phyloP scores from a whole-genome alignment of 1,284 basidiomycete genomes.

The Ceratobasidium sp. region DNA sequence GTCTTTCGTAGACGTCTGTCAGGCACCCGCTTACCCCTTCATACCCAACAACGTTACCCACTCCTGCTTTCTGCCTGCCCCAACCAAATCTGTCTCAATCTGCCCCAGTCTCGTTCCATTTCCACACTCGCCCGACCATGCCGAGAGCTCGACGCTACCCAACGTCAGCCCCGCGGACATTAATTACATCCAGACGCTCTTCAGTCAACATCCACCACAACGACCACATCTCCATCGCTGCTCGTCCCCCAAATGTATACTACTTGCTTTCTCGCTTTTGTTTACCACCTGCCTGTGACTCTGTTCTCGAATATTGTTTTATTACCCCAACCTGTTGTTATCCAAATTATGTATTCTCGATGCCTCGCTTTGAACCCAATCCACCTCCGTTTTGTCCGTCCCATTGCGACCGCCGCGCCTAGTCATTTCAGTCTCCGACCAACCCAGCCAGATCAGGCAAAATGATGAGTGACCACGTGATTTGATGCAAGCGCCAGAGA shows the following conservation, averaged over 20 bases:
- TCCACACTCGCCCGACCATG: not conserved
- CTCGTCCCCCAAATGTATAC: slow-evolving; percentile 1
- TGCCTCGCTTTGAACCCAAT: not conserved
- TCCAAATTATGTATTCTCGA: slow-evolving; percentile 26
- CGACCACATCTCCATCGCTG: not conserved
- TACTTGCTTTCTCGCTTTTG: slow-evolving; percentile 18
- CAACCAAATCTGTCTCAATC: not conserved
- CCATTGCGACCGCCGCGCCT: slow-evolving; percentile 2
- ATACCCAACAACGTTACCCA: too few species aligned
- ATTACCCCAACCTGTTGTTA: slow-evolving; percentile 17
- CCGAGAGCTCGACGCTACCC: not conserved
- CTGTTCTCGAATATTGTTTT: not conserved
- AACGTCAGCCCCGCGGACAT: slow-evolving; percentile 10
- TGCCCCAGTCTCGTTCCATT: not conserved
- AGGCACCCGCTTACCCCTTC: too few species aligned
- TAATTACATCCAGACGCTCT: not conserved
- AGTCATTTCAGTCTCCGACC: slow-evolving; percentile 16
- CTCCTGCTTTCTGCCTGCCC: not conserved
- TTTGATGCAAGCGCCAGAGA: not conserved
- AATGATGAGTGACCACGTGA: slow-evolving; percentile 27
- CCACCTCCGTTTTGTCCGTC: not conserved
- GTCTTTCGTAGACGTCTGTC: not conserved
- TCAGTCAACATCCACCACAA: not conserved
- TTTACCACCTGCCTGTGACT: slow-evolving; percentile 3
- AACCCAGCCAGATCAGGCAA: slow-evolving; percentile 3